A percentile compares a stretch with the other conserved stretches of the same genome.
Conservation (phyloP, 768 basidiomycete species). For the Fomitopsis serialis region DNA sequence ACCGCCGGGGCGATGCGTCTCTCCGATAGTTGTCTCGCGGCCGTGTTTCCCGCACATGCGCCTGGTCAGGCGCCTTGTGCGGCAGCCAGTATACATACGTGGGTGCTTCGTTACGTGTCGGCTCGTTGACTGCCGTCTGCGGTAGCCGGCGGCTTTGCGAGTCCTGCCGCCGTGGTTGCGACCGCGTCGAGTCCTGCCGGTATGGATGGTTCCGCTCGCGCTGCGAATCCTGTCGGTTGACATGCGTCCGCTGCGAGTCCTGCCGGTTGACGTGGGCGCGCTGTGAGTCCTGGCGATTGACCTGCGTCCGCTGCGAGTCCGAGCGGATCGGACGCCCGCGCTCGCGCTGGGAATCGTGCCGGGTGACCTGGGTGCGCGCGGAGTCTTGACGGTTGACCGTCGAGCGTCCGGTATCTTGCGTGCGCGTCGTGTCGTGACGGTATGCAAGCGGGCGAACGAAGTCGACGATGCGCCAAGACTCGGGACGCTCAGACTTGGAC, state of each 20-base stretch:
- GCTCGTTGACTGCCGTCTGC: constrained; percentile 6
- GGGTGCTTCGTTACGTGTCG: constrained; percentile 22
- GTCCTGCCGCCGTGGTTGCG: constrained; percentile 2
- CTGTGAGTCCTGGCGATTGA: constrained; percentile 12
- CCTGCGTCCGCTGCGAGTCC: constrained; percentile 7
- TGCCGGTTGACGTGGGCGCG: constrained; percentile 12
- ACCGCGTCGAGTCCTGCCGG: constrained; percentile 6
- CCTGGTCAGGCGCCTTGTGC: constrained; percentile 21
- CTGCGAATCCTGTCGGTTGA: constrained; percentile 1
- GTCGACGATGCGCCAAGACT: constrained; percentile 13
- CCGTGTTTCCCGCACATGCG: constrained; percentile 18
- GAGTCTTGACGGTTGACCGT: constrained; percentile 3
- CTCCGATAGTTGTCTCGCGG: constrained; percentile 32
- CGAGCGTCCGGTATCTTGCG: constrained; percentile 3
- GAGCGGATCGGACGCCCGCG: constrained; percentile 2
- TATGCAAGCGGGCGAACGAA: constrained; percentile 11
- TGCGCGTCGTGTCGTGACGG: constrained; percentile 12
- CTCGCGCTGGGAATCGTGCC: constrained; percentile 7
- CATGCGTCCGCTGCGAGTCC: constrained; percentile 9
- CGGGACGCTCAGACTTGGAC: neutral
- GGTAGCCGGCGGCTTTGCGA: constrained; percentile 4
- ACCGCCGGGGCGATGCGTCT: constrained; percentile 41
- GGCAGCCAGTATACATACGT: constrained; percentile 25
- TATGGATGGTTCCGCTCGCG: neutral
- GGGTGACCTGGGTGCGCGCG: neutral